phyloP scores from a whole-genome alignment of 2,329 filamentous ascomycete genomes.

The Corinectria fuckeliana region DNA sequence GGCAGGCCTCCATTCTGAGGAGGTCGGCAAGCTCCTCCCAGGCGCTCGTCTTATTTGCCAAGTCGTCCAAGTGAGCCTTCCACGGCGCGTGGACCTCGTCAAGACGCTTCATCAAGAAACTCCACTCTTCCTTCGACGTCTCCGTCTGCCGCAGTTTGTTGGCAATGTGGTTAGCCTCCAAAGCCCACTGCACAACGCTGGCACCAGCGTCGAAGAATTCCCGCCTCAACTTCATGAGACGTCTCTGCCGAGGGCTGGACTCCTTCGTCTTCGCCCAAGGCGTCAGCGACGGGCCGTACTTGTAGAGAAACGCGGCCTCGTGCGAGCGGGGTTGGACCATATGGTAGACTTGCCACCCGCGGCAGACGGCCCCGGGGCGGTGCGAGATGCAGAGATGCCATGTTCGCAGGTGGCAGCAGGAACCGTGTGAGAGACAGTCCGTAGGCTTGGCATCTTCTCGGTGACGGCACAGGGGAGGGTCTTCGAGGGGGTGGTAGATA shows the following conservation, averaged over 20 bases:
- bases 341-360: neutral
- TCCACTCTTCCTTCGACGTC: neutral
- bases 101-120: neutral
- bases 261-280: neutral
- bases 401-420: neutral
- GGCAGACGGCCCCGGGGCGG: neutral
- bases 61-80: neutral
- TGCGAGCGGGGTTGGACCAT: neutral
- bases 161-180: neutral
- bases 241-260: neutral
- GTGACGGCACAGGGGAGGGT: neutral
- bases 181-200: neutral
- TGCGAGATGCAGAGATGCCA: neutral
- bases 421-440: neutral
- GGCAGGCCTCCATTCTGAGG: too few species aligned
- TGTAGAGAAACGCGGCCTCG: too few species aligned
- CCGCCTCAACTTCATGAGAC: neutral
- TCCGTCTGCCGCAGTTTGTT: neutral
- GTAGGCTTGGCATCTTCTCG: neutral
- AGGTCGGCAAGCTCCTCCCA: too few species aligned
- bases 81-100: neutral
- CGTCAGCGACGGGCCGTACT: neutral
- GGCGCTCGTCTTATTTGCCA: neutral
- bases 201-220: neutral
- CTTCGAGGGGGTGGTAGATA: slow-evolving; percentile 8